Base-by-base conservation (phyloP, 2,329 filamentous ascomycete genomes). In the Hymenoscyphus fraxineus region DNA sequence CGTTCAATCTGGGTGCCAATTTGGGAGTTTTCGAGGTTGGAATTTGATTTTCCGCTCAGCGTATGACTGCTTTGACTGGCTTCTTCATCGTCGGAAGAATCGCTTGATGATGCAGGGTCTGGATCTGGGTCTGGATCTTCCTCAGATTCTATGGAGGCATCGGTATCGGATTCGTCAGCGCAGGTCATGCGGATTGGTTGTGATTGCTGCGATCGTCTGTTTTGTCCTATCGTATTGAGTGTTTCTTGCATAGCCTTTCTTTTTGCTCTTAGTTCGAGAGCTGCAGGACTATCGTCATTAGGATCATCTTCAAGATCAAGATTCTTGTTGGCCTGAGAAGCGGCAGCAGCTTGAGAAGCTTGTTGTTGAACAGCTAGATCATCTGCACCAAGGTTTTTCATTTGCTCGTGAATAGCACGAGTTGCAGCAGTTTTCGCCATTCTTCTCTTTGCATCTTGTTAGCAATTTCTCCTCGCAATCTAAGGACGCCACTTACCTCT, bases 401-500 rank as follows among this genome's bases (percentile, higher is more conserved):
- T 59, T 32, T 59, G 38, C 2, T 38, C 16, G 4, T 22, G 38
- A 16, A 12, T 31, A 9, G 15, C 57, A 6, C 16, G 15, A 15
- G 16, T 59, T n/a, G 5, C 16, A 15, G 57, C 57, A 13, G 27
- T 22, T 15, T 59, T 59, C 41, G 12, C 4, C n/a, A 4, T 61
- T 6, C 16, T 19, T 61, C 6, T 40, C 60, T 61, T 5, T 38
- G 22, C 35, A 7, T 35, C 35, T 35, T 35, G 35, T 35, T 35
- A 35, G 35, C 35, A 35, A 35, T 6, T 35, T 35, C 35, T 35
- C 35, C 35, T 6, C 9, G 7, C 35, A 10, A 35, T 35, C 35
- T 35, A 35, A 2, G 35, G 35, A 35, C 4, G 9, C 32, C 15
- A 61, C 67, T 22, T 66, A 69, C 69, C 41, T 65, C 61, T 54